Conservation (phyloP, 768 basidiomycete genomes). For the Pilatotrama ljubarskyi region DNA sequence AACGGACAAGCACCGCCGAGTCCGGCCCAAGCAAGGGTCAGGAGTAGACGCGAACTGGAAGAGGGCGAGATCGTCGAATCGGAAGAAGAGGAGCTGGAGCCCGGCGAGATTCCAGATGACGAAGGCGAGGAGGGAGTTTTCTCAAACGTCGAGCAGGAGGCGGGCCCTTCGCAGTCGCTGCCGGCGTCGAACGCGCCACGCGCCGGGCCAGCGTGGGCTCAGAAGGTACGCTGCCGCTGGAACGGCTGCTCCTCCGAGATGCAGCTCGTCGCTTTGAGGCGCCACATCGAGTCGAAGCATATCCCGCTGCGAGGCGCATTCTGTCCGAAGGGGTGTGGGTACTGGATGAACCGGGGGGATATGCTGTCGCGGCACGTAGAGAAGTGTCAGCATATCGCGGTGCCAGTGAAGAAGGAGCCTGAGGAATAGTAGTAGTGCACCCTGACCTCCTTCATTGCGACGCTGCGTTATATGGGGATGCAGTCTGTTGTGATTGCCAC, state of each 20-base stretch:
- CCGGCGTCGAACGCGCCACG: too few relatives aligned
- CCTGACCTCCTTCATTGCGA: too few relatives aligned
- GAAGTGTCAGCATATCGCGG: neutral
- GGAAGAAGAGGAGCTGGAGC: neutral
- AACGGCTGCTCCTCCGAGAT: neutral
- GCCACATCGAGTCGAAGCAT: conserved; percentile 13
- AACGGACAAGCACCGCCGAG: too few relatives aligned
- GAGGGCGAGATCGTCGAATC: neutral
- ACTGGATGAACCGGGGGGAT: neutral
- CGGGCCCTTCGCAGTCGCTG: too few relatives aligned
- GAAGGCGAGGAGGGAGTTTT: too few relatives aligned
- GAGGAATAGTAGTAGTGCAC: neutral
- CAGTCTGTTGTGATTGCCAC: too few relatives aligned
- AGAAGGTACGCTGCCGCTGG: conserved; percentile 8
- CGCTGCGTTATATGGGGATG: too few relatives aligned
- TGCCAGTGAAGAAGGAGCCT: neutral
- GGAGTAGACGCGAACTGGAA: neutral
- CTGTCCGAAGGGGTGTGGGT: conserved; percentile 10
- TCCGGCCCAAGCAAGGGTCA: too few relatives aligned
- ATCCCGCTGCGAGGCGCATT: neutral
- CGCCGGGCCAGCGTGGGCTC: neutral
- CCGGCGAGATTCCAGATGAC: neutral
- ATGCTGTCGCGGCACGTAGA: conserved; percentile 2
- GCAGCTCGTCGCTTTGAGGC: conserved; percentile 4
- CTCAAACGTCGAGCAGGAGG: too few relatives aligned